Conservation (phyloP, 106 monocot genomes). For the Gastrodia elata region DNA sequence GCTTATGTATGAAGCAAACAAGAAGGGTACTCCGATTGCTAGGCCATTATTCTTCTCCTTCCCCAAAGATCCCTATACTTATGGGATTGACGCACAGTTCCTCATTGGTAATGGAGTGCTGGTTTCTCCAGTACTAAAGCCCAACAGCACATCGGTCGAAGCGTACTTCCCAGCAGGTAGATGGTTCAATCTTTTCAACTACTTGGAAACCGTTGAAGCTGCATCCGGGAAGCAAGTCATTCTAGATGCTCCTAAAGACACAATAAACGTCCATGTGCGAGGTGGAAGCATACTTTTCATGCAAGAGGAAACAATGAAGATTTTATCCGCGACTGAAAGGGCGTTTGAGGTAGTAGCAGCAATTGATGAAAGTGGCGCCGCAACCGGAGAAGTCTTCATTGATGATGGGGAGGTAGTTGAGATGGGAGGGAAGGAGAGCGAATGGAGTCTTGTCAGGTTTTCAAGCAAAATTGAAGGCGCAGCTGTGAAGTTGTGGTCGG, state of each 20-base stretch:
- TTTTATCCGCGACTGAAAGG: no score
- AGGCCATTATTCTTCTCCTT: slow-evolving; percentile 83
- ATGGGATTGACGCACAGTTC: slow-evolving; percentile 46
- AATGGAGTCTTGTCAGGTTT: slow-evolving; percentile 9
- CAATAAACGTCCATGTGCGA: background rate
- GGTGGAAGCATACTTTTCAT: slow-evolving; percentile 7
- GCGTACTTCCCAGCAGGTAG: background rate
- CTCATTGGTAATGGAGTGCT: slow-evolving; percentile 28
- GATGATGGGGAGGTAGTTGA: slow-evolving; percentile 17
- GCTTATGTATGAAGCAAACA: slow-evolving; percentile 62
- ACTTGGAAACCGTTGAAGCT: no score
- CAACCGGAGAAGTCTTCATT: no score
- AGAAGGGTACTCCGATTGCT: slow-evolving; percentile 59
- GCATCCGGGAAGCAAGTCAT: background rate
- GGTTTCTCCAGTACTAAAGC: slow-evolving; percentile 14
- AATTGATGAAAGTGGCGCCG: no score
- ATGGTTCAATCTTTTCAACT: no score
- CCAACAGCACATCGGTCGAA: background rate
- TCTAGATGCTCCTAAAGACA: background rate
- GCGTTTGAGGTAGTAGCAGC: no score
- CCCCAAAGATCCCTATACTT: slow-evolving; percentile 40
- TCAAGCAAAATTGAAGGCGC: background rate
- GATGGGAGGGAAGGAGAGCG: slow-evolving; percentile 13
- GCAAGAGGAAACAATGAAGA: no score
- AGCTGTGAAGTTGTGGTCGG: background rate